These are phyloP conservation scores for Scalesia atractyloides DNA, from an alignment of 129 eudicot genomes.

Conservation along the genomic window DNA sequence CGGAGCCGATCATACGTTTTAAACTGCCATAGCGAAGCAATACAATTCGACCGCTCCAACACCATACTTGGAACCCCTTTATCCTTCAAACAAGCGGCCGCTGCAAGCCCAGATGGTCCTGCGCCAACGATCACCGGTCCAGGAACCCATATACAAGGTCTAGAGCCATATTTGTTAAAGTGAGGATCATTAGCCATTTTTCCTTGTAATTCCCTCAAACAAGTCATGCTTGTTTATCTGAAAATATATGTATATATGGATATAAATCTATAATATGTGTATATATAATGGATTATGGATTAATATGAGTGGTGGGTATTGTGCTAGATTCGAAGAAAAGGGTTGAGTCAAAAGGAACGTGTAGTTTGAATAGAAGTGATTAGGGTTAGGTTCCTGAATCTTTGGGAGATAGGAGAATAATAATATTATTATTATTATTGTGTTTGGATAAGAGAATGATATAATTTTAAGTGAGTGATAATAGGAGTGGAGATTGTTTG, in stretches of 20 bases:
- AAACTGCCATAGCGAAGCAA: conserved; percentile 88
- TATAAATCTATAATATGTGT: conserved; percentile 19
- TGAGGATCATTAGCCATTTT: conserved; percentile 7
- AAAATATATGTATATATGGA: neutral
- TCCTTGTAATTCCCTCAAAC: conserved; percentile 8
- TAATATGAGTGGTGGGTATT: conserved; percentile 35
- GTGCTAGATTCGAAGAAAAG: conserved; percentile 37
- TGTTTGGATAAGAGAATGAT: conserved; percentile 28
- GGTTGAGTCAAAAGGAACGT: conserved; percentile 47
- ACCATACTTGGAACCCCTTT: conserved; percentile 60
- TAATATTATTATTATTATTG: neutral
- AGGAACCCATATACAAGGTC: conserved; percentile 44
- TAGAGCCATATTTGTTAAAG: neutral
- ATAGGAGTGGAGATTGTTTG: conserved; percentile 35
- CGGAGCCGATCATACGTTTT: conserved; percentile 76
- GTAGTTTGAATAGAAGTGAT: conserved; percentile 42
- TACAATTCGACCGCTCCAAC: conserved; percentile 68
- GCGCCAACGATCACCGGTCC: conserved; percentile 86
- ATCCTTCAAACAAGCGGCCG: conserved; percentile 65
- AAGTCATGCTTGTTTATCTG: conserved; percentile 11
- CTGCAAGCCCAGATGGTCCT: conserved; percentile 79
- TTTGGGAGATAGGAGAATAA: conserved; percentile 29
- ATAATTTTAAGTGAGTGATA: conserved; percentile 29
- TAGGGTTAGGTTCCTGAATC: conserved; percentile 21
- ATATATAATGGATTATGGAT: conserved; percentile 22